Conservation (phyloP, 176 grass and related monocot species). For the Saccharum spontaneum region DNA sequence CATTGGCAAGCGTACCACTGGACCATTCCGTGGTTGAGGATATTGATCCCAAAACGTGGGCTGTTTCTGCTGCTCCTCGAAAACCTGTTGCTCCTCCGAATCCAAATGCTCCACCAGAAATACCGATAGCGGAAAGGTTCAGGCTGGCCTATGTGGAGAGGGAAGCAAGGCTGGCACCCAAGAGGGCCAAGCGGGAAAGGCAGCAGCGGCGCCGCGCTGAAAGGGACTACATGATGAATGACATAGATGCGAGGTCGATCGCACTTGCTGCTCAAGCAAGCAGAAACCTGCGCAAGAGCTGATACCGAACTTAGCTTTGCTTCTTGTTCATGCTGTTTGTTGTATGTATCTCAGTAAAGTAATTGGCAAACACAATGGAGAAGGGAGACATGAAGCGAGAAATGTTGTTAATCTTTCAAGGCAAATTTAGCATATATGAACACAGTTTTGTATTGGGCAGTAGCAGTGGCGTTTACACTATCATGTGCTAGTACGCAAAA, state of each 20-base stretch:
- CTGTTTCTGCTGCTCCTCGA: conserved; percentile 46
- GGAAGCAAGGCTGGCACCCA: conserved; percentile 77
- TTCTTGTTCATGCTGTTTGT: conserved; percentile 13
- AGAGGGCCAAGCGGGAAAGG: conserved; percentile 79
- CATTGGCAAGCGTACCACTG: conserved; percentile 55
- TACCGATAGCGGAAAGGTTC: conserved; percentile 79
- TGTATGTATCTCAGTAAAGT: background rate
- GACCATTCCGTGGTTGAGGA: conserved; percentile 69
- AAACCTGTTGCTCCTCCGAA: conserved; percentile 8
- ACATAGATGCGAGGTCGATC: conserved; percentile 64
- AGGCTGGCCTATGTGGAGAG: conserved; percentile 74
- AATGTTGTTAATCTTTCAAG: background rate
- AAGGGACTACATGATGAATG: conserved; percentile 66
- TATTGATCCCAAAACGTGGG: conserved; percentile 87
- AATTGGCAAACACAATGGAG: background rate
- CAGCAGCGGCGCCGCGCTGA: conserved; percentile 67
- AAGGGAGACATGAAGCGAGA: background rate
- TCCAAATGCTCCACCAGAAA: conserved; percentile 36
- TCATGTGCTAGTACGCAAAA: background rate
- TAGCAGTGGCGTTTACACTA: background rate
- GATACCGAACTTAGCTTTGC: background rate
- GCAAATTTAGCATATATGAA: no score
- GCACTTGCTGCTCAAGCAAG: conserved; percentile 70
- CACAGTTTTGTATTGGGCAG: conserved; percentile 12
- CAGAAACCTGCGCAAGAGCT: conserved; percentile 66